Evolutionary conservation across 116 monocot genomes (phyloP).

Genomic region (Dioscorea cayenensis): DNA sequence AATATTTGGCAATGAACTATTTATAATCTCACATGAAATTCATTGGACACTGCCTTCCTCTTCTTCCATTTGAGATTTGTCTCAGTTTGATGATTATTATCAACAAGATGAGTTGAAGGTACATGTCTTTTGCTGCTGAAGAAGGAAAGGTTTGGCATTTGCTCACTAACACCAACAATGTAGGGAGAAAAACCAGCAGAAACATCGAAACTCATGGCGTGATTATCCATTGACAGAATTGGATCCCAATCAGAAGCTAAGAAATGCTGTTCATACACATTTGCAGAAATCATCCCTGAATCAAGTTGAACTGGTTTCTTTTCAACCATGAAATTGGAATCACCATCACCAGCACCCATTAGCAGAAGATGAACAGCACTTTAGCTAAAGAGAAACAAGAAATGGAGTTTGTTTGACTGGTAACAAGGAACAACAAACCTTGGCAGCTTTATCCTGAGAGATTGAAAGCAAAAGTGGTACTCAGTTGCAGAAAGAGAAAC

Average conservation of each 20-base stretch:
- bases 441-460: constrained; percentile 68
- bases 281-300: constrained; percentile 15
- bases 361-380: constrained; percentile 18
- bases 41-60: neutral
- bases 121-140: constrained; percentile 8
- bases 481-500: constrained; percentile 20
- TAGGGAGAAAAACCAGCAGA: constrained; percentile 15
- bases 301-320: constrained; percentile 1
- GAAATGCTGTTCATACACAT: constrained; percentile 24
- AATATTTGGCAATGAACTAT: neutral
- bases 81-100: neutral
- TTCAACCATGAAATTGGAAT: constrained; percentile 7
- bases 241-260: constrained; percentile 30
- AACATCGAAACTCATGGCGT: constrained; percentile 17
- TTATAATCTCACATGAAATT: neutral
- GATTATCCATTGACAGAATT: constrained; percentile 11
- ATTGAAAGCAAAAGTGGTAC: constrained; percentile 56
- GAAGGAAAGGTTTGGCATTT: constrained; percentile 11
- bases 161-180: constrained; percentile 10
- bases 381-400: constrained; percentile 22
- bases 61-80: neutral
- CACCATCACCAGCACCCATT: neutral
- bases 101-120: neutral
- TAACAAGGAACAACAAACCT: constrained; percentile 56
- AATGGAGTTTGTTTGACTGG: constrained; percentile 42